Conservation (phyloP, 2,329 filamentous ascomycete genomes). For the Penicillium freii region DNA sequence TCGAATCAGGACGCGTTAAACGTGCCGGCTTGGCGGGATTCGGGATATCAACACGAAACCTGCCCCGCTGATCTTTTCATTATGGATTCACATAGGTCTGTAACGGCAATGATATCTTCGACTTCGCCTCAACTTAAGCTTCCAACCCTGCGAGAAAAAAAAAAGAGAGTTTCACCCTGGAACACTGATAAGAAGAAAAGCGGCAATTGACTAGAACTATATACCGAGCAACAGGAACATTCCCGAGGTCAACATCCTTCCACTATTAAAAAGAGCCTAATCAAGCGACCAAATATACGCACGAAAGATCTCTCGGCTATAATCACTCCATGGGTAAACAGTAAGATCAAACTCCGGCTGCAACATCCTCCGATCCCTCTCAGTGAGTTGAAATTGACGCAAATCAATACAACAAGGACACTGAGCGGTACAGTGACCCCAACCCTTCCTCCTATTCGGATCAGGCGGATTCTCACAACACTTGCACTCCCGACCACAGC, state of each 20-base stretch:
- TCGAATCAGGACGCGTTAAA: background rate
- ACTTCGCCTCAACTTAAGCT: background rate
- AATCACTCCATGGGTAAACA: constrained; percentile 2
- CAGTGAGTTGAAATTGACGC: background rate
- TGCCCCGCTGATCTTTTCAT: background rate
- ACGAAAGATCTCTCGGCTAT: constrained; percentile 9
- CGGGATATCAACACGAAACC: background rate
- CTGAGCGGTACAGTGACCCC: constrained; percentile 7
- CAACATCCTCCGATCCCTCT: background rate
- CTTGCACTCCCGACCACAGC: constrained; percentile 10
- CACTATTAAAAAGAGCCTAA: background rate
- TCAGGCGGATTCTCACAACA: constrained; percentile 7
- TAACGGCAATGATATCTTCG: background rate
- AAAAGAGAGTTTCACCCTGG: background rate
- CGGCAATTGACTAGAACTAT: background rate
- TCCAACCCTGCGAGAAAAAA: background rate
- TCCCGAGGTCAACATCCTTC: background rate
- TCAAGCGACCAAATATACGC: constrained; percentile 9
- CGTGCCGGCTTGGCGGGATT: background rate
- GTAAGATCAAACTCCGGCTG: constrained; percentile 6
- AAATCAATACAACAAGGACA: constrained; percentile 6
- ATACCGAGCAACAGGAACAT: background rate
- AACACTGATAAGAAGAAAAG: background rate
- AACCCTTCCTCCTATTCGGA: constrained; percentile 1
- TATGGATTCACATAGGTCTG: background rate